Percentiles rank a stretch among this genome's conserved stretches.
Conservation (phyloP, 2,329 filamentous ascomycete genomes). For the Fusarium begoniae region DNA sequence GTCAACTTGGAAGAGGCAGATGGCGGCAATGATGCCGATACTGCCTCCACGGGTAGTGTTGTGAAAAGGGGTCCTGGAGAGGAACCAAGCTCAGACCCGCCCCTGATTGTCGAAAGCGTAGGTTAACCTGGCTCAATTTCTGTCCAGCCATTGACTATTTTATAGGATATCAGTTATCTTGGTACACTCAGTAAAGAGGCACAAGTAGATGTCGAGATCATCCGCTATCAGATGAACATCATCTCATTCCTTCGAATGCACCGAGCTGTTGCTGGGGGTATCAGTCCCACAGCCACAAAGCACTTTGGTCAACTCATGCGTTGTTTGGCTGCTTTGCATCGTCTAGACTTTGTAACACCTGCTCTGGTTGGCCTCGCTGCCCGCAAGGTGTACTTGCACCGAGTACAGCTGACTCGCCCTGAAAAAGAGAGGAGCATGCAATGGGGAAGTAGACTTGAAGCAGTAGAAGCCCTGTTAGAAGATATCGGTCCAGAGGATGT, state of each 20-base stretch:
- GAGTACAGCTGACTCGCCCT: conserved; percentile 74
- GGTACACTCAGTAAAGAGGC: conserved; percentile 66
- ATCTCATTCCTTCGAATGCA: conserved; percentile 88
- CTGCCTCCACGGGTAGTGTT: conserved; percentile 56
- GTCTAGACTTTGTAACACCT: conserved; percentile 82
- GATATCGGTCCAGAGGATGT: conserved; percentile 69
- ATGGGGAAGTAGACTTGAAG: conserved; percentile 84
- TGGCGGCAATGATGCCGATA: conserved; percentile 45
- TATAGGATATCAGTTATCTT: conserved; percentile 67
- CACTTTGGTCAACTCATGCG: conserved; percentile 76
- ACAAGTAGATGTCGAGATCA: conserved; percentile 77
- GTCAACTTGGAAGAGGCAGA: conserved; percentile 75
- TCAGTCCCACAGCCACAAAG: conserved; percentile 80
- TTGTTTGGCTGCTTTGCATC: conserved; percentile 83
- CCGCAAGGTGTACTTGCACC: conserved; percentile 88
- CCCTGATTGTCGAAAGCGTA: conserved; percentile 57
- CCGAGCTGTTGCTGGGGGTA: conserved; percentile 80
- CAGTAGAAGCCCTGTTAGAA: conserved; percentile 73
- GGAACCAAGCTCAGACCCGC: conserved; percentile 33
- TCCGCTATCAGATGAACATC: conserved; percentile 87
- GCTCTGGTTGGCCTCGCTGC: conserved; percentile 84
- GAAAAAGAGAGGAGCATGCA: conserved; percentile 87
- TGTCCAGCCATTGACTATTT: conserved; percentile 31
- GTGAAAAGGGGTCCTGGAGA: conserved; percentile 50
- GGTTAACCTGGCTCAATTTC: conserved; percentile 5